Evolutionary conservation across 805 yeast genomes (phyloP), one percentile per base, ranked within the genome.

Genomic region (Pichia manshurica): DNA sequence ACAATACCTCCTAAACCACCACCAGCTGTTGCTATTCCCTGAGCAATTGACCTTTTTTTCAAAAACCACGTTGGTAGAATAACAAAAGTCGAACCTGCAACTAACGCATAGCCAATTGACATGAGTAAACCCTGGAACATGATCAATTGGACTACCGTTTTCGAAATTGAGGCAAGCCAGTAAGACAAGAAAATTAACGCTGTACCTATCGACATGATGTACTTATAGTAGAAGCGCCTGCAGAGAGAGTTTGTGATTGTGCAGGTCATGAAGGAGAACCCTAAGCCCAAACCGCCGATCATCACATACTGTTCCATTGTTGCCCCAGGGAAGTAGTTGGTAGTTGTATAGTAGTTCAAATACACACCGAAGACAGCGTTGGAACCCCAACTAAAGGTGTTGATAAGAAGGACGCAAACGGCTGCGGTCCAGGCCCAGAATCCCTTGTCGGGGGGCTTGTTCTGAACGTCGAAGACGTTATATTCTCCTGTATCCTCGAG

Each of bases 251-350:
- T 66, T 0, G 75, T 73, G 16, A 81, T 51, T 4, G 95, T 93
- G 39, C 87, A 67, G 46, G 79, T 63, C 52, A 75, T 63, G 59
- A 84, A 82, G 19, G 86, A 84, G 46, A 81, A 62, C 29, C 72
- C 73, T 16, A 77, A 66, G 0, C 73, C 67, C 5, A 79, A 42
- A 1, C 84, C 82, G 19, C 83, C 83, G 50, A 80, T 70, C 35
- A 77, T 52, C 3, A 84, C 82, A 59, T 65, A 81, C 46, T 76
- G 78, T 35, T 71, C 72, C 51, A 70, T 66, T 10, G 72, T 62
- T 0, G 82, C 82, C 7, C 75, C 79, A 0, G 71, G 68, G 47
- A 79, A 80, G 37, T 59, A 53, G 49, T 65, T 56, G 3, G 68
- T 51, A 10, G 67, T 58, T 10, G 74, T 53, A 56, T 78, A 80